These are phyloP conservation scores for Amesomyces nigricolor DNA, from an alignment of 2,329 filamentous ascomycete genomes.

Conservation along the genomic window DNA sequence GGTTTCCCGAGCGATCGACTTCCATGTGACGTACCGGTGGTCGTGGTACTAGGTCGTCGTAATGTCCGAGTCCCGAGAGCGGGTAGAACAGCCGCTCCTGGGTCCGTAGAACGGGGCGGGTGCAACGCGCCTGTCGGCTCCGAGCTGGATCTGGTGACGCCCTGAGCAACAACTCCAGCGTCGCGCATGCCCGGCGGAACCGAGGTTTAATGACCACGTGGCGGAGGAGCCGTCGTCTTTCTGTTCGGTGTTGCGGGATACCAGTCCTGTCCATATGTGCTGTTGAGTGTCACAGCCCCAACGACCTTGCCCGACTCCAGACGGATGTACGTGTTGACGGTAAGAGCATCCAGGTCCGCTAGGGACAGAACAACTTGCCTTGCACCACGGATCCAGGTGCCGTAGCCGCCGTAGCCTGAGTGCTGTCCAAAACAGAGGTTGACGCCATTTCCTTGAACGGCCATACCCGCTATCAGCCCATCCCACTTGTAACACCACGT, in stretches of 20 bases:
- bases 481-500: conserved; percentile 44
- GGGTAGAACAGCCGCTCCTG: no score
- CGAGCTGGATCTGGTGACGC: no score
- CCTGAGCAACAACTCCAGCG: no score
- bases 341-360: conserved; percentile 22
- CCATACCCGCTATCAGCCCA: conserved; percentile 19
- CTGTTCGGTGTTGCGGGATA: conserved; percentile 36
- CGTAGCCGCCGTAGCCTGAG: conserved; percentile 65
- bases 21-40: no score
- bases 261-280: conserved; percentile 45
- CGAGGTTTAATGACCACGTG: not conserved
- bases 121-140: no score
- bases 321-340: conserved; percentile 46
- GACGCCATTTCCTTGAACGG: conserved; percentile 35
- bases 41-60: no score
- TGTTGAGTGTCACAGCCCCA: conserved; percentile 43
- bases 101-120: no score
- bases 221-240: conserved; percentile 20
- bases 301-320: conserved; percentile 43
- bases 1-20: no score
- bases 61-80: no score
- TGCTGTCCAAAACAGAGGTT: conserved; percentile 52
- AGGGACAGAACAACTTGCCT: conserved; percentile 38
- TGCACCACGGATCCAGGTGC: conserved; percentile 56
- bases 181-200: no score